Evolutionary conservation across 495 filamentous ascomycete genomes (phyloP), one percentile per base, ranked within the genome.

Genomic region (Wilcoxina mikolae): DNA sequence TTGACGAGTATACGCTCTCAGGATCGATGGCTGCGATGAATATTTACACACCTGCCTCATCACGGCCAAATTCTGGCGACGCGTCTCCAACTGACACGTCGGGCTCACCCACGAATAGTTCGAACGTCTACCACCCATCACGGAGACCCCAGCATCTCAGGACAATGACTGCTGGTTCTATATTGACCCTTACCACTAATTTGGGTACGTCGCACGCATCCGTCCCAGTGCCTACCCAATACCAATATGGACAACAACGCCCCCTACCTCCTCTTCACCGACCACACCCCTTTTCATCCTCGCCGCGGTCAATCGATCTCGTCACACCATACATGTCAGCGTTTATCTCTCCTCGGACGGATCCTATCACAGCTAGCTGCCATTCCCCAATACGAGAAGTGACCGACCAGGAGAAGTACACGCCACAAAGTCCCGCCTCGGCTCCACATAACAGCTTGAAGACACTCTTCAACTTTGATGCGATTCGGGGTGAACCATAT

Each of bases 391-490:
- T 50, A 58, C 18, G 55, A 61, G 54, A 65, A 51, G 28, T 41
- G 33, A 22, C 42, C 42, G 18, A 11, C 47, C 22, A 10, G 23
- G 27, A 2, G 23, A 4, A 9, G 22, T 3, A 2, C 2, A 1
- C 10, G 3, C 26, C 23, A 12, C 1, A 2, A 1, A 15, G 12
- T 15, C 22, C 47, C 47, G 3, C 22, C 12, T 2, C 20, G 26
- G 27, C 4, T 10, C 20, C 24, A 28, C 56, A 54, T 17, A 53
- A 63, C n/a, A 61, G 53, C 42, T 35, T 63, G 35, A 66, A 64
- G 50, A 66, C 64, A 1, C 45, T 68, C 22, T 68, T 68, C 44
- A 65, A 68, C 54, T 68, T 68, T 47, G 65, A 68, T 2, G 58
- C 58, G 25, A 65, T 65, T 15, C 54, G 63, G 23, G 62, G 63